Evolutionary conservation across 179 eudicot genomes (phyloP).

Genomic region (Monotropa hypopitys): DNA sequence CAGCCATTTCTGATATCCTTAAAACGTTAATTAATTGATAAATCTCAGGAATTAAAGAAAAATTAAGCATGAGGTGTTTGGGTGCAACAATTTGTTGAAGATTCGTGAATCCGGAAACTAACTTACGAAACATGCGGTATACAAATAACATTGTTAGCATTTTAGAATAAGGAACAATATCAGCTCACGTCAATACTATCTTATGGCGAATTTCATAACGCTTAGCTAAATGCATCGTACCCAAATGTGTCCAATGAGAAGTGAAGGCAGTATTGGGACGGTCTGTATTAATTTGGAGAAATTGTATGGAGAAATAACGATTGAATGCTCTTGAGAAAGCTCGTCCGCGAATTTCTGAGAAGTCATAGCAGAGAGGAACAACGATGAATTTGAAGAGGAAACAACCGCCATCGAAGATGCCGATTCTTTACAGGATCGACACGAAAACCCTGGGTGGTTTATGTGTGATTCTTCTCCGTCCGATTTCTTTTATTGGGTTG

Average conservation of each 20-base stretch:
- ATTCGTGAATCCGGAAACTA: no score
- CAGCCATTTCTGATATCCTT: constrained; percentile 39
- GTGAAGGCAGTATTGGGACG: not conserved
- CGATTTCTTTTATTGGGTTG: not conserved
- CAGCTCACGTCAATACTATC: not conserved
- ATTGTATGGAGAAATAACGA: not conserved
- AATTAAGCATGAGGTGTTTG: not conserved
- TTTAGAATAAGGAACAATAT: not conserved
- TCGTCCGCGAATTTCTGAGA: not conserved
- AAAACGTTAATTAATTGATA: not conserved
- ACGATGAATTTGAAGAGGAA: constrained; percentile 10
- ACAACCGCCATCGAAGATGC: constrained; percentile 25
- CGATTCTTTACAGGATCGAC: constrained; percentile 18
- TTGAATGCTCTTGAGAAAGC: not conserved
- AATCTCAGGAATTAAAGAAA: not conserved
- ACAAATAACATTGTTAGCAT: not conserved
- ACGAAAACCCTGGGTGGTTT: constrained; percentile 8
- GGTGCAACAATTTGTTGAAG: no score
- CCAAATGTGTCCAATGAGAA: not conserved
- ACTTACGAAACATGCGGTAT: not conserved
- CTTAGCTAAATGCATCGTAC: not conserved
- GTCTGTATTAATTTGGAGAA: not conserved
- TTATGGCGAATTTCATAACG: not conserved
- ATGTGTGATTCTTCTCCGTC: not conserved
- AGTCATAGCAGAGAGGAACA: not conserved